Base-by-base conservation (phyloP, 2,329 filamentous ascomycete genomes). In the Nothophoma quercina region DNA sequence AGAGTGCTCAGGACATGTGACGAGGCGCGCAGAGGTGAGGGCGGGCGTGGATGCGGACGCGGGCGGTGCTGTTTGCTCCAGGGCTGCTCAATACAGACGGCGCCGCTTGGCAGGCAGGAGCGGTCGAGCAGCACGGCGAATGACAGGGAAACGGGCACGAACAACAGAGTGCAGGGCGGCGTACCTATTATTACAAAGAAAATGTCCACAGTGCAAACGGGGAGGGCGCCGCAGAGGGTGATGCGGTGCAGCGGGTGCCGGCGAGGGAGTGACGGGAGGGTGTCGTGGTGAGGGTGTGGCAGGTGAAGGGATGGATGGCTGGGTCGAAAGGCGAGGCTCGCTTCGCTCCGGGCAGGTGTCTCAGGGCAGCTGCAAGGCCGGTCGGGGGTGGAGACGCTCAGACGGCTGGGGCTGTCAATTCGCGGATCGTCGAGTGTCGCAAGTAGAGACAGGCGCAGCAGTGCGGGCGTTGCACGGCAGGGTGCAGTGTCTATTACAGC, bases 151-250 rank as follows among this genome's bases (percentile, higher is more conserved):
- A 53, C 25, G 48, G 55, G 49, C 34, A 16, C 29, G 15, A 18
- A 40, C 12, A 23, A 32, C 39, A 30, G 38, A n/a, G 30, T 30
- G 32, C n/a, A 2, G 9, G 39, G 16, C 16, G 23, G 66, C 70
- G 68, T 65, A 74, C 70, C 64, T 62, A 62, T 57, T 62, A 58
- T 62, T 65, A 65, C 62, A 65, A 53, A 55, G 44, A 36, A 23
- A 38, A 25, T 21, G 46, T n/a, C 35, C 43, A 45, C 46, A 33
- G 38, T 38, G 50, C 48, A 53, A 47, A 49, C 30, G 25, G 52
- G 21, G 32, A 28, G 36, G 29, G 36, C n/a, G 41, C 42, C 29
- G 44, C 36, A n/a, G n/a, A n/a, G n/a, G n/a, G n/a, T 35, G 45
- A 28, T 28, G 33, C 38, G 32, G 33, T 36, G 45, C 41, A 35